phyloP scores from a whole-genome alignment of 2,329 filamentous ascomycete genomes.

The Neofusicoccum ribis region DNA sequence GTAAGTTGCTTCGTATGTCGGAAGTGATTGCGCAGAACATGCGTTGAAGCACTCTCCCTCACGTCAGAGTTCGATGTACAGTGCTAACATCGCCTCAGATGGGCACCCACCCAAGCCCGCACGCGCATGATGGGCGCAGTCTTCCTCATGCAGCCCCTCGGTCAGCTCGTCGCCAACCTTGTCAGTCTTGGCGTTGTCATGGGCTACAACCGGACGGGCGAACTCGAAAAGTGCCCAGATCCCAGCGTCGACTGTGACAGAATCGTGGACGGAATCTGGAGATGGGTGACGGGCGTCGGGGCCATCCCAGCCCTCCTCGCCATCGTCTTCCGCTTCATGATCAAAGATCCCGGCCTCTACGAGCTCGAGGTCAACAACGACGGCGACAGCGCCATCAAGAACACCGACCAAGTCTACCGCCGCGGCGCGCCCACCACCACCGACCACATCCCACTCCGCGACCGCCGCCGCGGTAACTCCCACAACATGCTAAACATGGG shows the following conservation, averaged over 20 bases:
- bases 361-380: slow-evolving; percentile 43
- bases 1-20: not conserved
- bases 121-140: slow-evolving; percentile 45
- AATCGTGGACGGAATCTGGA: slow-evolving; percentile 32
- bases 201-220: slow-evolving; percentile 16
- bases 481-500: slow-evolving; percentile 27
- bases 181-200: slow-evolving; percentile 18
- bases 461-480: slow-evolving; percentile 29
- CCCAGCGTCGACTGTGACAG: slow-evolving; percentile 30
- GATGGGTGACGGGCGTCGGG: slow-evolving; percentile 39
- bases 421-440: slow-evolving; percentile 23
- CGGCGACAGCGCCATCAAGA: slow-evolving; percentile 28
- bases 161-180: slow-evolving; percentile 31
- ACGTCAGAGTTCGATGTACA: not conserved
- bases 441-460: slow-evolving; percentile 29
- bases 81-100: not conserved
- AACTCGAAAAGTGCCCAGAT: not conserved
- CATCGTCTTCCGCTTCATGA: slow-evolving; percentile 41
- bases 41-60: too few species aligned
- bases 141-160: slow-evolving; percentile 45
- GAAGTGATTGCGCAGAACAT: too few species aligned
- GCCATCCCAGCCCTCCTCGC: slow-evolving; percentile 40
- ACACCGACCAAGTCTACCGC: slow-evolving; percentile 33
- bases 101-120: slow-evolving; percentile 21
- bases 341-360: slow-evolving; percentile 43